Evolutionary conservation across 768 basidiomycete genomes (phyloP).

Genomic region (Holtermannia corniformis): DNA sequence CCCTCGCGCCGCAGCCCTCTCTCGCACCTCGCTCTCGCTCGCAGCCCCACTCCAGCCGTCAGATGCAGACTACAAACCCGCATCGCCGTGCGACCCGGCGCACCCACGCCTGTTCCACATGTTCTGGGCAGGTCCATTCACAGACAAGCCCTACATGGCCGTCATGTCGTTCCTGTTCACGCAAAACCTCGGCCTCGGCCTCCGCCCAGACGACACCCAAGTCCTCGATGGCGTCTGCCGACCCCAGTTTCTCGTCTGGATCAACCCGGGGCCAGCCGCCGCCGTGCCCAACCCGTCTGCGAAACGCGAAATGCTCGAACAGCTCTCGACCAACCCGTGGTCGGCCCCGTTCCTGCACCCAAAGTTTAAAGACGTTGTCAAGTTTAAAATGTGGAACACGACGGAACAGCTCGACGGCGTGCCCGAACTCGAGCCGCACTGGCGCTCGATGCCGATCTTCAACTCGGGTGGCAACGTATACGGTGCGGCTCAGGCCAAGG

Average conservation of each 20-base stretch:
- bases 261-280: slow-evolving; percentile 94
- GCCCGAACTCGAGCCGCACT: slow-evolving; percentile 79
- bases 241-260: slow-evolving; percentile 95
- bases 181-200: slow-evolving; percentile 79
- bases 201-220: slow-evolving; percentile 45
- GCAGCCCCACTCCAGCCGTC: slow-evolving; percentile 25
- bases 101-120: slow-evolving; percentile 89
- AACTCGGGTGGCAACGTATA: slow-evolving; percentile 48
- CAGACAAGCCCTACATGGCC: slow-evolving; percentile 95
- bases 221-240: slow-evolving; percentile 54
- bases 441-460: slow-evolving; percentile 76
- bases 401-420: slow-evolving; percentile 91
- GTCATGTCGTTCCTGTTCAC: slow-evolving; percentile 91
- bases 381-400: slow-evolving; percentile 97
- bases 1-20: slow-evolving; percentile 16
- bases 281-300: slow-evolving; percentile 77
- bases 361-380: slow-evolving; percentile 80
- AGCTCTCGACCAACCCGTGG: slow-evolving; percentile 76
- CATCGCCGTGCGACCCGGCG: slow-evolving; percentile 65
- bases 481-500: slow-evolving; percentile 13
- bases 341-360: slow-evolving; percentile 88
- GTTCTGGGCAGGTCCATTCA: slow-evolving; percentile 99
- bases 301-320: slow-evolving; percentile 67
- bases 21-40: slow-evolving; percentile 26
- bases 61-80: slow-evolving; percentile 21